Evolutionary conservation across 148 eudicot species (phyloP), one percentile per base, ranked within the genome.

Genomic region (Camellia lanceoleosa): DNA sequence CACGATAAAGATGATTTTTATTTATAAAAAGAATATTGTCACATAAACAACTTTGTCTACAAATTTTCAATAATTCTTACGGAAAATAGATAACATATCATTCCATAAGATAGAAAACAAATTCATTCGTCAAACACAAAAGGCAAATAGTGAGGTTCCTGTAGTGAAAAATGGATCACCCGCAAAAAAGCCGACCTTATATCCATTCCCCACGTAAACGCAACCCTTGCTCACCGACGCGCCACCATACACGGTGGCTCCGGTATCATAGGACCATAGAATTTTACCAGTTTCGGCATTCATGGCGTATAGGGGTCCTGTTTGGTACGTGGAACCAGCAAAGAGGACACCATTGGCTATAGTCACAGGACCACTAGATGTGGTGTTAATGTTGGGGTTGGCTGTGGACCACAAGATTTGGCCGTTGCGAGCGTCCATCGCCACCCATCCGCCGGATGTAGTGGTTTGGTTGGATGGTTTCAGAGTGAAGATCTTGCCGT

Each of bases 361-460:
- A 0, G 92, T 87, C 14, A 90, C 87, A 0, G 92, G 91, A 7
- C 92, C 88, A 61, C 46, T 82, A 2, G 88, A 67, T 0, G 87
- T 52, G 59, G 88, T 81, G 52, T 88, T 87, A 30, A 30, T 30
- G 62, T 86, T 80, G 1, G 92, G 92, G 41, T 85, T 73, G 8
- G 81, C 88, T 0, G 89, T 90, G 0, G 93, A 84, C 96, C 96
- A 90, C 67, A 86, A 13, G n/a, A 90, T 63, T 12, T 63, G 58
- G 49, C 93, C 92, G 0, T 83, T 86, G 16, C n/a, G 2, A 64
- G 84, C 75, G 38, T 89, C 86, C 91, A 90, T 87, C 1, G 91
- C 89, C 20, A 90, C 93, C 96, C 96, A 90, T 10, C 89, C 96
- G 0, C 93, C 92, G 1, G 74, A 75, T 0, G 76, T 87, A 15